Percentiles rank a stretch among this genome's conserved stretches.
Evolutionary conservation across 106 monocot genomes (phyloP).

Genomic region (Apostasia shenzhenica): DNA sequence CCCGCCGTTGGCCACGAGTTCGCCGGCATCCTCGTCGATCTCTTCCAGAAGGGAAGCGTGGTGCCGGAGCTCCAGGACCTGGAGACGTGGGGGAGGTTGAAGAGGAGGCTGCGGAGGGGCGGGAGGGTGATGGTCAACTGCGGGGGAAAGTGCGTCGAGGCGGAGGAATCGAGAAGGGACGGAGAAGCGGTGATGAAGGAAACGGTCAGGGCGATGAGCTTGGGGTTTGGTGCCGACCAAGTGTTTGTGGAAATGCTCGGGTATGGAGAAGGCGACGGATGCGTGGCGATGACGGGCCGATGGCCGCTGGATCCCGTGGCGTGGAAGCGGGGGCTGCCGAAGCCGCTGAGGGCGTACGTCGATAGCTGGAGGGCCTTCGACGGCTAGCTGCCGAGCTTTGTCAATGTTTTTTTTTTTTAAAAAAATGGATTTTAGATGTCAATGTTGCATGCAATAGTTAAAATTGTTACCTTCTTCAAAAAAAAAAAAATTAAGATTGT

Average conservation of each 20-base stretch:
- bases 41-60: conserved; percentile 61
- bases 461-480: too few relatives aligned
- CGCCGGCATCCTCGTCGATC: conserved; percentile 60
- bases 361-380: conserved; percentile 49
- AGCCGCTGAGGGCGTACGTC: conserved; percentile 37
- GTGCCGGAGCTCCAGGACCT: conserved; percentile 62
- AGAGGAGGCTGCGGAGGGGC: conserved; percentile 29
- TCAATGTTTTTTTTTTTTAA: too few relatives aligned
- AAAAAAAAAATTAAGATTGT: too few relatives aligned
- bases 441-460: too few relatives aligned
- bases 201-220: conserved; percentile 48
- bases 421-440: too few relatives aligned
- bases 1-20: conserved; percentile 35
- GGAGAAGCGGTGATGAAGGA: conserved; percentile 52
- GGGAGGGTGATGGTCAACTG: conserved; percentile 88
- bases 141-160: conserved; percentile 74
- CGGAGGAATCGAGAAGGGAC: conserved; percentile 56
- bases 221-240: conserved; percentile 28
- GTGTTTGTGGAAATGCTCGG: conserved; percentile 54
- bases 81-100: conserved; percentile 48
- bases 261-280: conserved; percentile 36
- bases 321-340: conserved; percentile 57
- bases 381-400: conserved; percentile 5
- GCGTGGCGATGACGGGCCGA: conserved; percentile 53
- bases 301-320: conserved; percentile 24